Conservation (phyloP, 805 yeast species). For the Jamesozyma hellenica region DNA sequence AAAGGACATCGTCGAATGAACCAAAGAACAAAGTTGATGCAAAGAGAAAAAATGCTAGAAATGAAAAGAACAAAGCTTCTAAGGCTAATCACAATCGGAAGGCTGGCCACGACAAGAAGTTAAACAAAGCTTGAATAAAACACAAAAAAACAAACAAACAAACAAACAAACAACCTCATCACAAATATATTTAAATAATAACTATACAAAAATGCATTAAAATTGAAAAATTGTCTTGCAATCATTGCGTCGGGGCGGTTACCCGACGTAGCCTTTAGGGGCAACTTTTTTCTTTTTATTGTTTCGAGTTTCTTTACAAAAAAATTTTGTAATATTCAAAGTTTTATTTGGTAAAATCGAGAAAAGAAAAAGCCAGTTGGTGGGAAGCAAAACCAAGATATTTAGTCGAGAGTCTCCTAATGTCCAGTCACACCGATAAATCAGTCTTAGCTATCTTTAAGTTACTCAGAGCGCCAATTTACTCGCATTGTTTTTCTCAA, state of each 20-base stretch:
- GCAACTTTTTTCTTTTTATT: no score
- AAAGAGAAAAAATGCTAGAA: slow-evolving; percentile 32
- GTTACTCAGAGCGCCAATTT: slow-evolving; percentile 76
- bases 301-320: no score
- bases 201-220: no score
- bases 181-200: no score
- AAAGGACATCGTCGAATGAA: slow-evolving; percentile 1
- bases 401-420: slow-evolving; percentile 30
- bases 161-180: no score
- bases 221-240: no score
- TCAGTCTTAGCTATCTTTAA: slow-evolving; percentile 36
- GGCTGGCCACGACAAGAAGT: slow-evolving; percentile 48
- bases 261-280: no score
- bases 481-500: slow-evolving; percentile 79
- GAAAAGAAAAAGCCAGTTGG: no score
- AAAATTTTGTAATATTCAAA: no score
- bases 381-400: background rate
- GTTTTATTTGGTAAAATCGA: no score
- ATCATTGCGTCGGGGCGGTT: no score
- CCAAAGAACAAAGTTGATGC: slow-evolving; percentile 8
- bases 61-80: slow-evolving; percentile 47
- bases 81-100: slow-evolving; percentile 60
- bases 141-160: background rate
- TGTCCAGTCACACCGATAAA: slow-evolving; percentile 14
- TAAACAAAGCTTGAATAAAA: slow-evolving; percentile 8